phyloP scores from a whole-genome alignment of 2,329 filamentous ascomycete genomes.

The Diaporthe aspalathi region DNA sequence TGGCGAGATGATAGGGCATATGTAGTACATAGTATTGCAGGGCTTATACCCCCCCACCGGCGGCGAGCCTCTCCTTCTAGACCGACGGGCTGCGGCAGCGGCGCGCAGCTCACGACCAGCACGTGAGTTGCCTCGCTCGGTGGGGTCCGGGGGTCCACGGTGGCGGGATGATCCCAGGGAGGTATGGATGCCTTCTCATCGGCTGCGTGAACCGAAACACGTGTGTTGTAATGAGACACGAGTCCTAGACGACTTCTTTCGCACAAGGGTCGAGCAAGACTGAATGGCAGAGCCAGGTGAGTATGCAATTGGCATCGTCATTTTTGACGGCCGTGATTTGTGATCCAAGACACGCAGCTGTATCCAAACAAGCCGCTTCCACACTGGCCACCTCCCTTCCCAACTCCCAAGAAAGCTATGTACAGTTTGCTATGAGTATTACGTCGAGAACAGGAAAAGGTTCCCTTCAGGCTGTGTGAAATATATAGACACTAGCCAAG shows the following conservation, averaged over 20 bases:
- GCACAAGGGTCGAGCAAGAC: not conserved
- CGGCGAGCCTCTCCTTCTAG: not conserved
- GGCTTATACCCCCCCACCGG: not conserved
- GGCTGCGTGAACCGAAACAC: not conserved
- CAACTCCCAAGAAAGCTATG: conserved; percentile 16
- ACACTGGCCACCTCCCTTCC: conserved; percentile 1
- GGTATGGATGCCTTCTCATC: not conserved
- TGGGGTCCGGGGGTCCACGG: not conserved
- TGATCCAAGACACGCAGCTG: conserved; percentile 31
- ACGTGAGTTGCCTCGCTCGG: not conserved
- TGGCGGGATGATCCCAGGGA: not conserved
- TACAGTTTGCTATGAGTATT: conserved; percentile 33
- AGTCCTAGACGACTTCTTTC: not conserved
- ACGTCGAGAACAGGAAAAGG: conserved; percentile 1
- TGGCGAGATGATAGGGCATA: not conserved
- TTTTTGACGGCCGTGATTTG: conserved; percentile 23
- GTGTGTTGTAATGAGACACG: no score
- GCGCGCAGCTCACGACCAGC: not conserved
- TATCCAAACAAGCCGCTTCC: conserved; percentile 28
- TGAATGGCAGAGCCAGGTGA: not conserved
- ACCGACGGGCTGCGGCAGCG: not conserved
- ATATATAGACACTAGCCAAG: conserved; percentile 33
- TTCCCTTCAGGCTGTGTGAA: conserved; percentile 6
- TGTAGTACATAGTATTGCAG: not conserved
- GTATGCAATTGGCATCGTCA: conserved; percentile 23